Conservation (phyloP, 352 stramenopile genomes). For the Globisporangium emineosum region DNA sequence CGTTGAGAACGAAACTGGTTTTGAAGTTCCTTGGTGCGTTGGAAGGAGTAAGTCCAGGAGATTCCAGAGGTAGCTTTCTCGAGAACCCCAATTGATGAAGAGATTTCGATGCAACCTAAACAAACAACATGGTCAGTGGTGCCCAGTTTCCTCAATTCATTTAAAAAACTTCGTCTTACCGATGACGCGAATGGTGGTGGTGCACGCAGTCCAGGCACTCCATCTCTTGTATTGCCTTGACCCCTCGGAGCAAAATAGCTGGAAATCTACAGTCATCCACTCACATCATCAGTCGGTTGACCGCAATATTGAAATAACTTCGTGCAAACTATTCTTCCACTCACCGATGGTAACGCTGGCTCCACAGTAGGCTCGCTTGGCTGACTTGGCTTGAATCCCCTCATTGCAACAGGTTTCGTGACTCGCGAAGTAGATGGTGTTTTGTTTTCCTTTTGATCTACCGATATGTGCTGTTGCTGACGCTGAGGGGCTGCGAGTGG, state of each 20-base stretch:
- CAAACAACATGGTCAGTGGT: not conserved
- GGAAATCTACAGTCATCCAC: not conserved
- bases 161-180: not conserved
- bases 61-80: conserved; percentile 12
- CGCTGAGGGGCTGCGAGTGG: not conserved
- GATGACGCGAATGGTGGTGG: conserved; percentile 5
- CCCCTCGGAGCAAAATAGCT: not conserved
- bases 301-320: not conserved
- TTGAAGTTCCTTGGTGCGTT: not conserved
- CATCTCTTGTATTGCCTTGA: not conserved
- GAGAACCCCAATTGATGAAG: conserved; percentile 7
- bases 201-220: not conserved
- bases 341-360: conserved; percentile 10
- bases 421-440: not conserved
- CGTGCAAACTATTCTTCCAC: not conserved
- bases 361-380: not conserved
- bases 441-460: conserved; percentile 13
- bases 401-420: conserved; percentile 13
- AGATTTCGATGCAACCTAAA: not conserved
- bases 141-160: not conserved
- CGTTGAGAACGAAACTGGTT: conserved; percentile 7
- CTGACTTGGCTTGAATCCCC: conserved; percentile 3
- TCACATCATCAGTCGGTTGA: not conserved
- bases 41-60: conserved; percentile 6
- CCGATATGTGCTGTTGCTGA: not conserved